Base-by-base conservation (phyloP, 768 basidiomycete genomes). In the Hortiboletus flavorubellus region DNA sequence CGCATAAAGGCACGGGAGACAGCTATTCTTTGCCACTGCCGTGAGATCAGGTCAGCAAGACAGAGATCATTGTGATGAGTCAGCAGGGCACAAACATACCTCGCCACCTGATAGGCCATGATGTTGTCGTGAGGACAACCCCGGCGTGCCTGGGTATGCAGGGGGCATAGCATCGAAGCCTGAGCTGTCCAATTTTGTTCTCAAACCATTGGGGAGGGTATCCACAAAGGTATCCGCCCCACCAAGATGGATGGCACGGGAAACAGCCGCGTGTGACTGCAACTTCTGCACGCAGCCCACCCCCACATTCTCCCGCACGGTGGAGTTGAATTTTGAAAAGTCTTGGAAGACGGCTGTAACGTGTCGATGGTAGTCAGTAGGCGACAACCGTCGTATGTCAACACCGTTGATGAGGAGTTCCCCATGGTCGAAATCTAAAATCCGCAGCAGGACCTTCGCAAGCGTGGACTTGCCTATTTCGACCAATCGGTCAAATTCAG, bases 1-100 rank as follows among this genome's bases (percentile, higher is more conserved):
- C 91, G 78, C 87, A 93, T 91, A 64, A 94, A 93, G 15, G 91
- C 89, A 46, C 93, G 81, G 45, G 91, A 88, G 46, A 94, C 80
- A 16, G 93, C 91, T 53, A 95, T 81, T 61, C 89, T 76, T 72
- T 93, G 91, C 91, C 91, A 93, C 89, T 92, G 66, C 34, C 59
- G 64, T 59, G 54, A 55, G 49, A 51, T 55, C 18, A 30, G 35
- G 53, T 69, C 34, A 59, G 23, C 43, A 14, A 31, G 31, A 47
- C n/a, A 61, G 11, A 51, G 1, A 23, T 38, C 53, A 54, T 60
- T 59, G 60, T 53, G 56, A 51, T 55, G 51, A 57, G 23, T 54
- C 49, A 58, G 49, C 50, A 42, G 44, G 56, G 40, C 18, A 57
- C 26, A 59, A 26, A 56, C 80, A 62, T 69, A 90, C 90, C 79